Base-by-base conservation (phyloP, 2,329 filamentous ascomycete species). In the Dendrostoma leiphaemia region DNA sequence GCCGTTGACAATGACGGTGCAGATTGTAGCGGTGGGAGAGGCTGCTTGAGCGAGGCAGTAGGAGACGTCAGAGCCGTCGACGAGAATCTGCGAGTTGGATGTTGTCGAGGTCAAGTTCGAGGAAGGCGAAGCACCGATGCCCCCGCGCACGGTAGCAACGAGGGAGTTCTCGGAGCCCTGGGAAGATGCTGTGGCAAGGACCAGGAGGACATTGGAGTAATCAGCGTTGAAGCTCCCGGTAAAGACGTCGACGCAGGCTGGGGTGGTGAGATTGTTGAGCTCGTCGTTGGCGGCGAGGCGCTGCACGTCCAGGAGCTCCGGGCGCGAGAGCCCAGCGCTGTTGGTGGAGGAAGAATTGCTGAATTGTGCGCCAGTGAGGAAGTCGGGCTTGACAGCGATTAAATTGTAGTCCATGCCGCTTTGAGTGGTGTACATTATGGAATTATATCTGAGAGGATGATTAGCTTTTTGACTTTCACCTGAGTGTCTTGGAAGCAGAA, bases 371-470 rank as follows among this genome's bases (percentile, higher is more conserved):
- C 72, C 71, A 19, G 60, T 59, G 41, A 71, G 52, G 56, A 75
- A 75, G 32, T 64, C 63, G 32, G 64, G 62, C 43, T 67, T 65
- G 48, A 74, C 71, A 46, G 72, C 62, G 38, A 71, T 60, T 19
- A 72, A 57, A 38, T 66, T 65, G 53, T 67, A 65, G 51, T 63
- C 59, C n/a, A 66, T 53, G 29, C 66, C 66, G 35, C 68, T 65
- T 43, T 70, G 68, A 10, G 71, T 72, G 55, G 71, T 72, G 55
- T 74, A 76, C 44, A 80, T 71, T 67, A 79, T 63, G 56, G 76
- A 70, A 74, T 81, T 80, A 74, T 79, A 80, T 63, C 77, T 79
- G 55, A 21, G 34, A 19, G 17, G 43, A 29, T n/a, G 19, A 17
- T 45, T 26, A 45, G 41, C 26, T 9, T 45, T 43, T 47, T 40